Evolutionary conservation across 1,139 yeast genomes (phyloP).

Genomic region (Protomyces arabidopsidicola): DNA sequence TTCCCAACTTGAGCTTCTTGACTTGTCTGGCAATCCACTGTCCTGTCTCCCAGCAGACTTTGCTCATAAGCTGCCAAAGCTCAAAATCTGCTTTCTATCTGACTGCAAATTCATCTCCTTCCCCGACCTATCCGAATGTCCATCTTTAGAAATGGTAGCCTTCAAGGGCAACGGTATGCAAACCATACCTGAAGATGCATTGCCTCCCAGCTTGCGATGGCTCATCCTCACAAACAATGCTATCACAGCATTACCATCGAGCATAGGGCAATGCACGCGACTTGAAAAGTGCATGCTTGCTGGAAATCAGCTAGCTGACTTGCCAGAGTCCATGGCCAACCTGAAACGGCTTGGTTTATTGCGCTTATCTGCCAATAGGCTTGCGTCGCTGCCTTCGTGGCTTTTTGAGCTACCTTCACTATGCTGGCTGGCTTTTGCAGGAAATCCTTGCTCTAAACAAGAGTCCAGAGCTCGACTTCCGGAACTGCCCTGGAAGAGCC

Average conservation of each 20-base stretch:
- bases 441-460: not conserved
- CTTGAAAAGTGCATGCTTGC: constrained; percentile 20
- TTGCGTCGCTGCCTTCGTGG: constrained; percentile 5
- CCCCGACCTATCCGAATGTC: constrained; percentile 2
- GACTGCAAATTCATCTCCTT: constrained; percentile 7
- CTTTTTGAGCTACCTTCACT: constrained; percentile 6
- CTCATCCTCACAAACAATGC: constrained; percentile 20
- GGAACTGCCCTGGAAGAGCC: not conserved
- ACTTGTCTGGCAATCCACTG: constrained; percentile 9
- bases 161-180: constrained; percentile 19
- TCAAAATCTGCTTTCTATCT: constrained; percentile 2
- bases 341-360: constrained; percentile 1
- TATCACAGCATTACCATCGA: not conserved
- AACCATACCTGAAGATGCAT: not conserved
- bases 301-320: not conserved
- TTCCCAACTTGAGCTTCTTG: constrained; percentile 2
- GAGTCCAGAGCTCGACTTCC: not conserved
- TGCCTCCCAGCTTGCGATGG: constrained; percentile 1
- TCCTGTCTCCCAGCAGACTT: constrained; percentile 2
- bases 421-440: constrained; percentile 13
- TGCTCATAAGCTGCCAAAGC: not conserved
- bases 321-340: constrained; percentile 9
- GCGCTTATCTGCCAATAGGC: constrained; percentile 2
- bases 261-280: constrained; percentile 1
- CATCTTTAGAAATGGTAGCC: constrained; percentile 12